Conservation (phyloP, 306 rosid species). For the Sindora glabra region DNA sequence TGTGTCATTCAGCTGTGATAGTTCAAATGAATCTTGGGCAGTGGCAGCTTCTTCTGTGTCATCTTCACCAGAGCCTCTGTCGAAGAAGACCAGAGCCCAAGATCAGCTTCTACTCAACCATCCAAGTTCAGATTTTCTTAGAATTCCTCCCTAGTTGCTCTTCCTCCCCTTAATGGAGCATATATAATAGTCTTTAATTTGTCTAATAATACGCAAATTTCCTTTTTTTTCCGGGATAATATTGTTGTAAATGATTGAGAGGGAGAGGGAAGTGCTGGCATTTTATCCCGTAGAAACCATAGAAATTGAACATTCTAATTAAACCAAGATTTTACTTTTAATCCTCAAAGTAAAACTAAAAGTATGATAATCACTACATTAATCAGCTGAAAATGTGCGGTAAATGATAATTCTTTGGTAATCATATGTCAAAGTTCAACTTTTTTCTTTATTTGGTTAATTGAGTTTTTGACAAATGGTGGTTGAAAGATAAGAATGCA, state of each 20-base stretch:
- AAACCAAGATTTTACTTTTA: background rate
- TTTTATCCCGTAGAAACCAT: constrained; percentile 35
- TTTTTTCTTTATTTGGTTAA: too few relatives aligned
- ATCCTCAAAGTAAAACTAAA: too few relatives aligned
- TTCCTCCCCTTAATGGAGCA: background rate
- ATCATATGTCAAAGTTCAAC: too few relatives aligned
- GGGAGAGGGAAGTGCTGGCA: constrained; percentile 61
- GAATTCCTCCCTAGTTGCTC: constrained; percentile 21
- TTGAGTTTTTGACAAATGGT: too few relatives aligned
- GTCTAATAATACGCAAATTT: constrained; percentile 28
- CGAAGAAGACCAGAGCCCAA: constrained; percentile 50
- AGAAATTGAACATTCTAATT: background rate
- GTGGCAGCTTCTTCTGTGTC: constrained; percentile 43
- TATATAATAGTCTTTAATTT: background rate
- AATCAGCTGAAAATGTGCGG: too few relatives aligned
- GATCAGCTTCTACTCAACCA: constrained; percentile 27
- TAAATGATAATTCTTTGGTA: too few relatives aligned
- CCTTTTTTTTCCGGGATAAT: background rate
- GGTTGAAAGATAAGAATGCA: too few relatives aligned
- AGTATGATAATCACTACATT: too few relatives aligned
- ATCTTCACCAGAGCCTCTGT: constrained; percentile 59
- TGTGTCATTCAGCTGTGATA: constrained; percentile 57
- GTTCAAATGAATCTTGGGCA: constrained; percentile 76
- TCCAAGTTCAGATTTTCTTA: constrained; percentile 26
- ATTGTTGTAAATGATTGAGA: constrained; percentile 24